Evolutionary conservation across 139 green algal genomes (phyloP).

Genomic region (Limnomonas spitsbergensis): DNA sequence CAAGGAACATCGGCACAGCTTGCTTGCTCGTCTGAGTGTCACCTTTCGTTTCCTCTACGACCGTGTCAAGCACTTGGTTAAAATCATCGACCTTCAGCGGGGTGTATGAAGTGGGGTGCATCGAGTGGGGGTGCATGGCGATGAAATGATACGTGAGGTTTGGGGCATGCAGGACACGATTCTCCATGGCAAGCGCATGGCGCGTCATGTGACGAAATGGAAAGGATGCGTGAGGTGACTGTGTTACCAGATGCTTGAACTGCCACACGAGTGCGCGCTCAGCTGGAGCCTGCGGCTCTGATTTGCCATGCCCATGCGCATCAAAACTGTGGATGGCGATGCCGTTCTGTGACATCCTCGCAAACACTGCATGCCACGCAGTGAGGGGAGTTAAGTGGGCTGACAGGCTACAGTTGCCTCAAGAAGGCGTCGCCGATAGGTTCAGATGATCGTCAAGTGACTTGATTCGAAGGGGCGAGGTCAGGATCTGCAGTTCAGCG

Average conservation of each 20-base stretch:
- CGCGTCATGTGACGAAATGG: neutral
- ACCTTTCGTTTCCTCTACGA: neutral
- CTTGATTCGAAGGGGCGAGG: too few species aligned
- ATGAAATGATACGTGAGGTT: neutral
- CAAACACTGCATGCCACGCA: constrained; percentile 6
- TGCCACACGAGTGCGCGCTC: constrained; percentile 4
- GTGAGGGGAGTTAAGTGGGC: neutral
- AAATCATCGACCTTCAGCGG: constrained; percentile 20
- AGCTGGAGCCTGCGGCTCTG: neutral
- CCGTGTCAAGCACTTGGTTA: neutral
- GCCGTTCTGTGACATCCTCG: neutral
- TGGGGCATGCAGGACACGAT: neutral
- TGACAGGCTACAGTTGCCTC: neutral
- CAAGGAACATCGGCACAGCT: constrained; percentile 35
- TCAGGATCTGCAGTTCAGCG: too few species aligned
- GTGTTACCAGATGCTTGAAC: constrained; percentile 13
- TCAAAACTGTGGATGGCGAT: constrained; percentile 5
- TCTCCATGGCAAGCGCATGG: neutral
- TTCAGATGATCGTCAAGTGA: too few species aligned
- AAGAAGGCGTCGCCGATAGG: too few species aligned
- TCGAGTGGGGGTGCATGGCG: too few species aligned
- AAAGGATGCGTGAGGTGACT: too few species aligned
- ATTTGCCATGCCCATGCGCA: constrained; percentile 16
- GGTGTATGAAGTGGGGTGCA: too few species aligned
- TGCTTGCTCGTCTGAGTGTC: neutral